Evolutionary conservation across 768 basidiomycete species (phyloP).

Genomic region (Tricholoma flavovirens): DNA sequence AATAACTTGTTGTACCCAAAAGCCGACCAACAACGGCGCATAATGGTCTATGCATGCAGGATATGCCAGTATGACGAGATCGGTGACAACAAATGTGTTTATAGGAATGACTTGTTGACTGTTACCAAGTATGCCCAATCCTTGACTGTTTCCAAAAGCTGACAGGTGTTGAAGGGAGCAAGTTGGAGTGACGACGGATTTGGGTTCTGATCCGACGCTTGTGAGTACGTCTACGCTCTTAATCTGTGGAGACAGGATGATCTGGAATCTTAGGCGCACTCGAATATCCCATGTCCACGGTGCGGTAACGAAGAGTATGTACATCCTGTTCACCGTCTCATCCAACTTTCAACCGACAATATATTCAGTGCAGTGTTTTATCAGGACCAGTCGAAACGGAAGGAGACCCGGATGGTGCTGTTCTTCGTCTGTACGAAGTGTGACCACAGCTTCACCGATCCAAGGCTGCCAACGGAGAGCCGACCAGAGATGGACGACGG

Average conservation of each 20-base stretch:
- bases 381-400: slow-evolving; percentile 96
- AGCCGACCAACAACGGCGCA: slow-evolving; percentile 78
- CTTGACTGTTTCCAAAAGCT: slow-evolving; percentile 4
- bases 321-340: neutral
- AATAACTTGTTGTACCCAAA: slow-evolving; percentile 93
- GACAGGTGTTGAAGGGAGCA: slow-evolving; percentile 61
- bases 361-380: slow-evolving; percentile 80
- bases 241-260: neutral
- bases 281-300: slow-evolving; percentile 74
- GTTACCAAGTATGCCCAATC: slow-evolving; percentile 71
- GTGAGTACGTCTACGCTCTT: slow-evolving; percentile 32
- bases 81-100: slow-evolving; percentile 85
- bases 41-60: slow-evolving; percentile 87
- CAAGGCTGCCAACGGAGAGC: slow-evolving; percentile 47
- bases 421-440: slow-evolving; percentile 89
- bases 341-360: slow-evolving; percentile 1
- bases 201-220: slow-evolving; percentile 86
- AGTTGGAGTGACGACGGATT: slow-evolving; percentile 83
- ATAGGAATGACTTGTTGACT: slow-evolving; percentile 87
- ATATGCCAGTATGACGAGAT: slow-evolving; percentile 87
- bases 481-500: slow-evolving; percentile 24
- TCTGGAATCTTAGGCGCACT: slow-evolving; percentile 56
- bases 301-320: slow-evolving; percentile 82
- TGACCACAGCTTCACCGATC: slow-evolving; percentile 70
- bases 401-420: slow-evolving; percentile 91